A percentile compares a stretch with the other conserved stretches of the same genome.
These are phyloP conservation scores for Amylostereum chailletii DNA, from an alignment of 1,284 basidiomycete genomes.

Conservation along the genomic window DNA sequence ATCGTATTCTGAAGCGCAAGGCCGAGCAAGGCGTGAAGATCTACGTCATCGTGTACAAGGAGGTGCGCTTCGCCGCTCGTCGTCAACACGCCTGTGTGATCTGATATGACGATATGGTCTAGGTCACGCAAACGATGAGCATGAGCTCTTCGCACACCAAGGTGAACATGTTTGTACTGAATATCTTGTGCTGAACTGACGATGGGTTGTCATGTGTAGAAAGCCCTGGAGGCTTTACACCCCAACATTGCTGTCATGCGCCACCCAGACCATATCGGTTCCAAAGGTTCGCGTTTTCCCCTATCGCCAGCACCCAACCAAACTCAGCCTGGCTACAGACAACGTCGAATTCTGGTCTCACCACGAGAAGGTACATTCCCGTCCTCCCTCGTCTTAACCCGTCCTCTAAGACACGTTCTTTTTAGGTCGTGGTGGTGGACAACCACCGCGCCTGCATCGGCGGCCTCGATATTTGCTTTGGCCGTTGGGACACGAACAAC, in stretches of 20 bases:
- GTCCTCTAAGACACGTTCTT: background rate
- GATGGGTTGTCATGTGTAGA: constrained; percentile 28
- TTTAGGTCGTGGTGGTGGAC: constrained; percentile 73
- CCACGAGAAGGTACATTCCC: constrained; percentile 53
- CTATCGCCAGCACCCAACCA: background rate
- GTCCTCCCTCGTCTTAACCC: background rate
- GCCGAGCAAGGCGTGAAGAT: constrained; percentile 86
- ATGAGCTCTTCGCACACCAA: constrained; percentile 85
- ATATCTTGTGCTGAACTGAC: constrained; percentile 3
- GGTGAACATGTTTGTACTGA: constrained; percentile 24
- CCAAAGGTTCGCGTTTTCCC: constrained; percentile 40
- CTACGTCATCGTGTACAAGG: constrained; percentile 86
- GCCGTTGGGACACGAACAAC: constrained; percentile 87
- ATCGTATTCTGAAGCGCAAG: constrained; percentile 77
- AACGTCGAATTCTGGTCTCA: constrained; percentile 78
- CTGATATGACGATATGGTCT: constrained; percentile 3
- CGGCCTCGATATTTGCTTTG: constrained; percentile 88
- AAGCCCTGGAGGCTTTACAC: constrained; percentile 73
- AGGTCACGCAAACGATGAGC: constrained; percentile 85
- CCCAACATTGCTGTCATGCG: constrained; percentile 82
- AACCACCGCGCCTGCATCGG: constrained; percentile 78
- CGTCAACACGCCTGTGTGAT: background rate
- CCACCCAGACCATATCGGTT: constrained; percentile 85
- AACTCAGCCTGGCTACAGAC: constrained; percentile 28
- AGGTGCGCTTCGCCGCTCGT: constrained; percentile 30